Conservation (phyloP, 2,329 filamentous ascomycete species). For the Hysterium pulicare region DNA sequence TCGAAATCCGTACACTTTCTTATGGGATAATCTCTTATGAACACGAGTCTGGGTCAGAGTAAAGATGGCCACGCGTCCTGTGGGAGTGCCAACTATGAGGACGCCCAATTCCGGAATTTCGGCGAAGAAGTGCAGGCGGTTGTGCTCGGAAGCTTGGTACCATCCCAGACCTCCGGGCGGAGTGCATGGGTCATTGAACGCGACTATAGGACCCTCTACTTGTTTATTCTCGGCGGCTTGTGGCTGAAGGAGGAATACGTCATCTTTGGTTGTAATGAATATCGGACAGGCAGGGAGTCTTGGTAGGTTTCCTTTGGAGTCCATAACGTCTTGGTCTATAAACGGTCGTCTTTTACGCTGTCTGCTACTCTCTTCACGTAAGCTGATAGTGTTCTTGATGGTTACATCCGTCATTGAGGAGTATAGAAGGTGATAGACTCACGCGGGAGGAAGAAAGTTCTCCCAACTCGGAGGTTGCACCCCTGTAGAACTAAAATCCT, state of each 20-base stretch:
- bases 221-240: conserved; percentile 12
- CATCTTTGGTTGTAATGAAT: conserved; percentile 43
- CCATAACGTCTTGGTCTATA: background rate
- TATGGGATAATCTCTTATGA: conserved; percentile 43
- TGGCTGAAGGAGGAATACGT: conserved; percentile 44
- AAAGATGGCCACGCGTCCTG: conserved; percentile 62
- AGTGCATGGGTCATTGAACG: conserved; percentile 29
- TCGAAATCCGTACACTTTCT: conserved; percentile 46
- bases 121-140: conserved; percentile 60
- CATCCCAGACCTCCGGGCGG: conserved; percentile 17
- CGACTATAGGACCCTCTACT: conserved; percentile 21
- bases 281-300: conserved; percentile 24
- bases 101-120: conserved; percentile 69
- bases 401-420: too few species aligned
- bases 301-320: background rate
- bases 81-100: conserved; percentile 64
- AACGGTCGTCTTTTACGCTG: background rate
- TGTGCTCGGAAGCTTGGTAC: conserved; percentile 24
- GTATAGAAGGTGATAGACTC: too few species aligned
- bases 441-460: too few species aligned
- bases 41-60: conserved; percentile 48
- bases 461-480: too few species aligned
- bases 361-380: background rate
- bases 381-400: background rate
- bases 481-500: background rate